Base-by-base conservation (phyloP, 371 early-diverging fungal species). In the Syncephalastrum monosporum region DNA sequence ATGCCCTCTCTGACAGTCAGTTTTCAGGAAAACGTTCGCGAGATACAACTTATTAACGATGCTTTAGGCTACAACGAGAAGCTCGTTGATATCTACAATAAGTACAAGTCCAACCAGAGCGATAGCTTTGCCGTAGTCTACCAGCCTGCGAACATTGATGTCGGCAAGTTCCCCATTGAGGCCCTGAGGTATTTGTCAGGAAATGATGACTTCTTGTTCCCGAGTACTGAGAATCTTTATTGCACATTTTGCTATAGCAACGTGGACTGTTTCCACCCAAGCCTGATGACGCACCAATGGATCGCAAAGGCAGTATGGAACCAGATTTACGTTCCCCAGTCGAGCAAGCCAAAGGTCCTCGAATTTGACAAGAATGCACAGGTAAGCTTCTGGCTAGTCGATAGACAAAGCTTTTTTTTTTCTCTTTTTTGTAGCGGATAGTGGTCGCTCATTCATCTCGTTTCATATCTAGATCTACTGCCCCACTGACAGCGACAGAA, bases 261-360 rank as follows among this genome's bases (percentile, higher is more conserved):
- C 17, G 24, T 57, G 24, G 63, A 63, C 33, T 63, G 58, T 10
- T 57, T 63, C 54, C 63, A 63, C 33, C 63, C 63, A 4, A 53
- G 47, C 7, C 33, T 49, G n/a, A 47, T 51, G 24, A 45, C 51
- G 4, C 63, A 63, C 23, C 42, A 57, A 48, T 63, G 63, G 63
- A 41, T 63, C n/a, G 57, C 63, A 14, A 63, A 63, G 54, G 63
- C 57, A 53, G 19, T 48, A 4, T 61, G 61, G 61, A 44, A 56
- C 27, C 41, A 45, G 8, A 55, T 61, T 33, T 56, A 56, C n/a
- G 13, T 47, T 7, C 49, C 61, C 12, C 15, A 29, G 13, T 10
- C 33, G 6, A 19, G 47, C 7, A 49, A 50, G 3, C 47, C 51
- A 5, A 21, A 19, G n/a, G 45, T 24, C 1, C 52, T 16, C 16